Base-by-base conservation (phyloP, 805 yeast genomes). In the Cephaloascus albidus region DNA sequence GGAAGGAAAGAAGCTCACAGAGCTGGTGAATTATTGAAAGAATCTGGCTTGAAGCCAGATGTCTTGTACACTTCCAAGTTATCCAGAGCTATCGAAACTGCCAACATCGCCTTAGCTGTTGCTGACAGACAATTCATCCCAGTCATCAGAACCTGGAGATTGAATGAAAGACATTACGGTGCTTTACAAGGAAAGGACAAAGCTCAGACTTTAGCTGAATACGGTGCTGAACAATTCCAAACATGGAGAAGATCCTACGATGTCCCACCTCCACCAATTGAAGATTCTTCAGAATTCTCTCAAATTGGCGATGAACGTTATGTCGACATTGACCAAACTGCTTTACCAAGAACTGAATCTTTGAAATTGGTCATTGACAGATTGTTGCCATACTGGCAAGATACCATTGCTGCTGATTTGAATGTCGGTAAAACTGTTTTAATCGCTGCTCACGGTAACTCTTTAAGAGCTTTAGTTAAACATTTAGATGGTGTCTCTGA, bases 141-240 rank as follows among this genome's bases (percentile, higher is more conserved):
- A 40, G 74, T 78, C 42, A 61, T 72, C 51, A 78, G 85, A 61
- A 70, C 81, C 3, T 84, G 90, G 90, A 72, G 90, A 61, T 61
- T 84, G 52, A 84, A 84, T 60, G 94, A 84, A 59, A 74, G 94
- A 60, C 94, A 84, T 62, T 84, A 84, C 63, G 94, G 94, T 44
- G 75, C 77, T 35, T 71, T 85, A 63, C 93, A 84, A 63, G 94
- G 94, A 37, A 73, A 76, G 53, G 74, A 81, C 47, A 85, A 85
- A 61, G 80, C 78, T 28, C 74, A 74, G 35, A 74, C 85, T 23
- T 61, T 83, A 50, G 63, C 70, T 46, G 63, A 74, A 49, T 80
- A 77, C 55, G 95, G 95, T 33, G 66, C 77, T 50, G 83, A 80
- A 45, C 65, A 82, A 60, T 85, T 80, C 64, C 83, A 80, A 78